These are phyloP conservation scores for Leonotis leonurus DNA, from an alignment of 257 asterid species.

Conservation along the genomic window DNA sequence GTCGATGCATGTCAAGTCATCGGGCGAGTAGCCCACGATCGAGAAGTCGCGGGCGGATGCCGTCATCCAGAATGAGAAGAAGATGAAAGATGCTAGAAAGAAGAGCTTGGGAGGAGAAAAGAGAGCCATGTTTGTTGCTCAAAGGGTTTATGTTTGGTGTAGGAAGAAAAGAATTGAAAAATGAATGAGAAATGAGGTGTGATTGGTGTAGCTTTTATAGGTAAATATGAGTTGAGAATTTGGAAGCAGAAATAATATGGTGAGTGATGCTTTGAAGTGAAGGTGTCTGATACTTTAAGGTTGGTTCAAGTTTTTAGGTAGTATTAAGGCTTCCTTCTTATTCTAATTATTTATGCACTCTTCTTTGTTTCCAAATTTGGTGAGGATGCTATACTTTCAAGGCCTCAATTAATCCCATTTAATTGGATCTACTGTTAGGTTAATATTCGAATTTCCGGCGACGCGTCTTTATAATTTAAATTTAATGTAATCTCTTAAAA, in stretches of 20 bases:
- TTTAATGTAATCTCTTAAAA: too few relatives aligned
- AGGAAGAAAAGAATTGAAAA: background rate
- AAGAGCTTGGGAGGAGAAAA: slow-evolving; percentile 27
- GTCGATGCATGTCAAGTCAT: slow-evolving; percentile 41
- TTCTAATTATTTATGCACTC: slow-evolving; percentile 17
- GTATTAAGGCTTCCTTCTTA: too few relatives aligned
- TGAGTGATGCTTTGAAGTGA: slow-evolving; percentile 35
- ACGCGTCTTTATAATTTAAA: too few relatives aligned
- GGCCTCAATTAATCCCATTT: too few relatives aligned
- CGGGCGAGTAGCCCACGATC: slow-evolving; percentile 52
- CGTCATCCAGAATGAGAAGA: slow-evolving; percentile 9
- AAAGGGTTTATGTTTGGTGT: background rate
- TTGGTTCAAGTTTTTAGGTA: slow-evolving; percentile 19
- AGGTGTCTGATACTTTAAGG: slow-evolving; percentile 40
- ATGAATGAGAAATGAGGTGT: slow-evolving; percentile 7
- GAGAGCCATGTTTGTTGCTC: slow-evolving; percentile 23
- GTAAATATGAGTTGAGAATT: background rate
- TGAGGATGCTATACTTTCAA: too few relatives aligned
- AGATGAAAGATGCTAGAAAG: slow-evolving; percentile 23
- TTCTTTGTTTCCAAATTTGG: background rate
- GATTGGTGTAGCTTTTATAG: slow-evolving; percentile 22
- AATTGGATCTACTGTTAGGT: background rate
- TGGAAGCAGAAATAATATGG: too few relatives aligned
- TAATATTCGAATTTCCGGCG: too few relatives aligned
- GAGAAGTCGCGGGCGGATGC: slow-evolving; percentile 34